Evolutionary conservation across 2,329 filamentous ascomycete species (phyloP).

Genomic region (Pestalotiopsis sp.): DNA sequence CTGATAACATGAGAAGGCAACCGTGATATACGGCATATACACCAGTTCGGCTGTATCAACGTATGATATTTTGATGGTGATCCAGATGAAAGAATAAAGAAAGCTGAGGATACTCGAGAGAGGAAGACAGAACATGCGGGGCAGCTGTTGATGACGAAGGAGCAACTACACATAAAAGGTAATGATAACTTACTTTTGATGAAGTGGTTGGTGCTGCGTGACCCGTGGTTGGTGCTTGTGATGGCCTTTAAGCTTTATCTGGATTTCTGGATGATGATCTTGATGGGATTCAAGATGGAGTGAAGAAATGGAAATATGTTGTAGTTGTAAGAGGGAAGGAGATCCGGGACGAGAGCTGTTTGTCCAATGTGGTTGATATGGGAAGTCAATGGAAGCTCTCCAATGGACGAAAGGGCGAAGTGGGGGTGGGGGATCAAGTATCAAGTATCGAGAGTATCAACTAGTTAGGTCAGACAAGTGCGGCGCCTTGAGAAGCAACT

Average conservation of each 20-base stretch:
- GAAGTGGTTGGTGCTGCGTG: neutral
- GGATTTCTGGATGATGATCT: neutral
- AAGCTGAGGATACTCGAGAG: neutral
- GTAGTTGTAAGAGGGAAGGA: constrained; percentile 10
- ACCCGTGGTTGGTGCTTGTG: neutral
- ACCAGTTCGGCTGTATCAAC: neutral
- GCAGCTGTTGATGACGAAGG: neutral
- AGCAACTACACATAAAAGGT: neutral
- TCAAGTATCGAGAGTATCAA: neutral
- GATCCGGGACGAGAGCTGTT: constrained; percentile 1
- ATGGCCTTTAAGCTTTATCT: neutral
- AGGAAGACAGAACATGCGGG: constrained; percentile 20
- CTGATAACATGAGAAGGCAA: neutral
- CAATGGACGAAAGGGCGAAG: constrained; percentile 12
- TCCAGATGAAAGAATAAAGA: neutral
- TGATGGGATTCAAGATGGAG: neutral
- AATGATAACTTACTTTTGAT: constrained; percentile 11
- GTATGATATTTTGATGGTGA: neutral
- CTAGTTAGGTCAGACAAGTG: constrained; percentile 2
- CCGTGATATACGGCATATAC: neutral
- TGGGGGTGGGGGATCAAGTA: constrained; percentile 11
- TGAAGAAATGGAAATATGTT: neutral
- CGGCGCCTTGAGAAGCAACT: neutral
- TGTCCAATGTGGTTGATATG: constrained; percentile 15
- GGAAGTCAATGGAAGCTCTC: neutral